These are phyloP conservation scores for Fusarium sp. DNA, from an alignment of 2,329 filamentous ascomycete species.

Conservation along the genomic window DNA sequence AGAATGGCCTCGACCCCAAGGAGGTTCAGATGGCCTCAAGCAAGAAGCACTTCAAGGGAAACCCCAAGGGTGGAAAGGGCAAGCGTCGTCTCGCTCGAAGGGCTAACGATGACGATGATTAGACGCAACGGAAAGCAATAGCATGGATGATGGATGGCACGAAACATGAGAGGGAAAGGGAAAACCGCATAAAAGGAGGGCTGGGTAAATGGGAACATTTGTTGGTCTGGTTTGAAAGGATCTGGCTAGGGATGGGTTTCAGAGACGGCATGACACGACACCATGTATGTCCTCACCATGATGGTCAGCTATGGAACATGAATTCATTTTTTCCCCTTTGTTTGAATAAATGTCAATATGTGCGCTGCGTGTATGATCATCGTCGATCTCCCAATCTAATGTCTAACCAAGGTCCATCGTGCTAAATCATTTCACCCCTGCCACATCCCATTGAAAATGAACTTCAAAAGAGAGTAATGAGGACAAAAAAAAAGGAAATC, in stretches of 20 bases:
- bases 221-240: conserved; percentile 31
- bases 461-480: neutral
- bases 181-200: conserved; percentile 65
- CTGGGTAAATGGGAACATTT: conserved; percentile 58
- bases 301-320: conserved; percentile 31
- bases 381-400: neutral
- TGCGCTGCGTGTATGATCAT: neutral
- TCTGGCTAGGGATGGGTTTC: conserved; percentile 29
- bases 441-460: neutral
- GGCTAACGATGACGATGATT: conserved; percentile 37
- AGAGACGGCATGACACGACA: conserved; percentile 31
- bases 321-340: conserved; percentile 35
- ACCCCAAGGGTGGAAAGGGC: conserved; percentile 69
- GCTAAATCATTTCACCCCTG: neutral
- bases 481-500: conserved; percentile 39
- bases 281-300: conserved; percentile 22
- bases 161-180: conserved; percentile 51
- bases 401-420: neutral
- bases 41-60: conserved; percentile 97
- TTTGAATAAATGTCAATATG: neutral
- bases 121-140: neutral
- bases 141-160: conserved; percentile 46
- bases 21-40: conserved; percentile 74
- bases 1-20: conserved; percentile 85
- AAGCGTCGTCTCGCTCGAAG: conserved; percentile 50